These are phyloP conservation scores for Linum usitatissimum DNA, from an alignment of 345 rosid genomes.

Conservation along the genomic window DNA sequence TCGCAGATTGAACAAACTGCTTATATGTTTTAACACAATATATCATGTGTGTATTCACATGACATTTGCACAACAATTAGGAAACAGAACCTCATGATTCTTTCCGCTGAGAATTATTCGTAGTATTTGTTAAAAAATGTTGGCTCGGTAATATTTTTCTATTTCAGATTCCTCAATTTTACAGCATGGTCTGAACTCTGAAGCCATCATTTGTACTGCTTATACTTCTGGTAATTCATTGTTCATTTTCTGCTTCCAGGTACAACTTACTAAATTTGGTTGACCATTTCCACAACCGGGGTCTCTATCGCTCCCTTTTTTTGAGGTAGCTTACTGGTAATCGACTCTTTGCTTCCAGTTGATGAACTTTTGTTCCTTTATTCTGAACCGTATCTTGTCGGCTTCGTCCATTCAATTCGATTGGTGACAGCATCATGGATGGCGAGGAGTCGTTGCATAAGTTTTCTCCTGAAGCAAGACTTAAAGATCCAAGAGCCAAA, in stretches of 20 bases:
- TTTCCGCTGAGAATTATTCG: no score
- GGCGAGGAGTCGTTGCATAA: constrained; percentile 19
- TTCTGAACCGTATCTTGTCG: neutral
- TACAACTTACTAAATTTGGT: constrained; percentile 21
- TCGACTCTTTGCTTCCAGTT: neutral
- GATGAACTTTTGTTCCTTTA: neutral
- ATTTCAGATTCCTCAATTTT: no score
- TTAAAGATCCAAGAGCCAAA: constrained; percentile 14
- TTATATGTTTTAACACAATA: no score
- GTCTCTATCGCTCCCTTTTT: constrained; percentile 25
- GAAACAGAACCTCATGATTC: no score
- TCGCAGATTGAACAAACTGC: no score
- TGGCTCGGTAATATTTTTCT: no score
- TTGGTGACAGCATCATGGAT: constrained; percentile 22
- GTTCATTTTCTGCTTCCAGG: constrained; percentile 9
- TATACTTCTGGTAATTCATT: no score
- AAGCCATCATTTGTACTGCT: no score
- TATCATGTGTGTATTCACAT: no score
- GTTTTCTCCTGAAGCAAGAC: constrained; percentile 24
- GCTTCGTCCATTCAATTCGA: neutral
- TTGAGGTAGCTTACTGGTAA: constrained; percentile 9
- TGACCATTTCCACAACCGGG: constrained; percentile 23
- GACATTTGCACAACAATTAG: no score
- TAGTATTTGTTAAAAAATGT: no score
- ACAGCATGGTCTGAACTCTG: no score